These are phyloP conservation scores for Coemansia sp. DNA, from an alignment of 192 early-diverging fungal genomes.

Conservation along the genomic window DNA sequence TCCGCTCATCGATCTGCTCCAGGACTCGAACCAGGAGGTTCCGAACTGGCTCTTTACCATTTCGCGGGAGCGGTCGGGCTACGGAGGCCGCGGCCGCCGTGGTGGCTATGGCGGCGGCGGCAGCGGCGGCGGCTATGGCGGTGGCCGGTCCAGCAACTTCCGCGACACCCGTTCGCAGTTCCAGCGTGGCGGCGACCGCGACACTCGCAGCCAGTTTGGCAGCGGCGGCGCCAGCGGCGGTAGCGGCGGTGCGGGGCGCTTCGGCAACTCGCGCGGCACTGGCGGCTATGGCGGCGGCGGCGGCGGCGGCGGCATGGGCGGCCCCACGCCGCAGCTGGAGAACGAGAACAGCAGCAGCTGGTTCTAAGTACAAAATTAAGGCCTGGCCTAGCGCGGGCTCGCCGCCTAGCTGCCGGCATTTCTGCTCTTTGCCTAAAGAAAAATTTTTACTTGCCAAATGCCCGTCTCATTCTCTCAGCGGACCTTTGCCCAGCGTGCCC, in stretches of 20 bases:
- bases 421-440: neutral
- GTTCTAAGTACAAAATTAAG: conserved; percentile 54
- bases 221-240: neutral
- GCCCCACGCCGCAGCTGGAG: conserved; percentile 26
- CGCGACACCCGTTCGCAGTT: conserved; percentile 27
- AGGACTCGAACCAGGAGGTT: conserved; percentile 92
- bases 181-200: conserved; percentile 30
- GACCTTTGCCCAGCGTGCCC: conserved; percentile 64
- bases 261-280: conserved; percentile 4
- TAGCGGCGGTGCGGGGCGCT: neutral
- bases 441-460: neutral
- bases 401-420: too few species aligned
- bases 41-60: conserved; percentile 74
- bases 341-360: conserved; percentile 55
- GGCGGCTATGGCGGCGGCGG: conserved; percentile 1
- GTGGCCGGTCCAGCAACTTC: conserved; percentile 20
- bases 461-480: conserved; percentile 28
- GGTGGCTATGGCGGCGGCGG: conserved; percentile 53
- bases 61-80: conserved; percentile 54
- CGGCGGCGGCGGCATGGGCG: conserved; percentile 4
- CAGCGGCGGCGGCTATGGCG: conserved; percentile 30
- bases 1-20: conserved; percentile 80
- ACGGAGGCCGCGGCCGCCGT: conserved; percentile 51
- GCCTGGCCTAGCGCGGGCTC: too few species aligned
- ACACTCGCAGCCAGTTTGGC: conserved; percentile 21